Evolutionary conservation across 345 rosid species (phyloP).

Genomic region (Corchorus capsularis): DNA sequence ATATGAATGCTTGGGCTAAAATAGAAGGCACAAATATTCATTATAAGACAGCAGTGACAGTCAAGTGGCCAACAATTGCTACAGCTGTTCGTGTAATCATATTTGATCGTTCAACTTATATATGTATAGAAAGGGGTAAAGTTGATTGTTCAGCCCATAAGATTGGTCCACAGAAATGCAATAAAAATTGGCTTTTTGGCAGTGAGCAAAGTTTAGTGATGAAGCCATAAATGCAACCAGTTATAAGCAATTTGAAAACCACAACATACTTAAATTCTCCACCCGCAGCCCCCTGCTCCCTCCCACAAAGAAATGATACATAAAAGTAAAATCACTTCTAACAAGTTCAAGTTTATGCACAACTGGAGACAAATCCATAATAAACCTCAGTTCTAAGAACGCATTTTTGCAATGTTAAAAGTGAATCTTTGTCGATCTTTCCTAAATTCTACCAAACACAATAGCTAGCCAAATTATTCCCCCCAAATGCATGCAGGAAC

Average conservation of each 20-base stretch:
- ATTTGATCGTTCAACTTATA: no score
- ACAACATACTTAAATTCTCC: background rate
- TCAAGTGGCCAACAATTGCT: no score
- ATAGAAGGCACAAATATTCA: background rate
- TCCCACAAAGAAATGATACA: background rate
- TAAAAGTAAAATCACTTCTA: background rate
- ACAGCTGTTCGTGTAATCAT: background rate
- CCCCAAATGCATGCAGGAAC: background rate
- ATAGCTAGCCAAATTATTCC: background rate
- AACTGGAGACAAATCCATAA: background rate
- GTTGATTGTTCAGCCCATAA: background rate
- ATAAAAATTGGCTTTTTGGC: background rate
- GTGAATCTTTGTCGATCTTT: background rate
- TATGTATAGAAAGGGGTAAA: background rate
- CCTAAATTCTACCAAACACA: background rate
- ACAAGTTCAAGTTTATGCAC: background rate
- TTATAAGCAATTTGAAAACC: background rate
- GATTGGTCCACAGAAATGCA: slow-evolving; percentile 1
- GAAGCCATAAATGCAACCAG: background rate
- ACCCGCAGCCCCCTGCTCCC: background rate
- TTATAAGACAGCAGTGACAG: no score
- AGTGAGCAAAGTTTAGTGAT: background rate
- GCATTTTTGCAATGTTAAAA: background rate
- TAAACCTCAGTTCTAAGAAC: background rate
- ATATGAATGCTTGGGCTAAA: background rate